Percentiles rank a stretch among this genome's conserved stretches.
These are phyloP conservation scores for Penicillium sp. DNA, from an alignment of 2,329 filamentous ascomycete species.

Conservation along the genomic window DNA sequence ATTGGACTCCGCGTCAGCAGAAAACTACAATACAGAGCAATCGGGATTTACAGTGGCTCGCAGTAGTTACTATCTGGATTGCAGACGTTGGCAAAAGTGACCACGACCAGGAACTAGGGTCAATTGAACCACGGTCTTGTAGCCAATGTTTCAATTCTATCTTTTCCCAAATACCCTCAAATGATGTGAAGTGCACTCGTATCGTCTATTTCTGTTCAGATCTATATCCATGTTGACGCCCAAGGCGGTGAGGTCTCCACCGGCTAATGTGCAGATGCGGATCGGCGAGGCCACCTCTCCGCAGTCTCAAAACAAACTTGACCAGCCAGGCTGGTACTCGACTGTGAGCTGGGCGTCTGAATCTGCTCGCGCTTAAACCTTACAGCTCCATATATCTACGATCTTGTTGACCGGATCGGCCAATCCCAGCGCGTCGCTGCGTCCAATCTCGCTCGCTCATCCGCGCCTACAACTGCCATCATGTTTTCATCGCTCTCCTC, in stretches of 20 bases:
- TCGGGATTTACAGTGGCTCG: too few relatives aligned
- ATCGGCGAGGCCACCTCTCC: conserved; percentile 21
- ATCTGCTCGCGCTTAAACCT: background rate
- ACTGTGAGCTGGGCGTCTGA: background rate
- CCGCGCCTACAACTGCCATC: conserved; percentile 27
- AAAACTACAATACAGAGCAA: too few relatives aligned
- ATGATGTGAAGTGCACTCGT: too few relatives aligned
- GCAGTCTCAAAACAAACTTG: conserved; percentile 14
- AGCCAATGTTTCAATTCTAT: too few relatives aligned
- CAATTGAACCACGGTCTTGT: too few relatives aligned
- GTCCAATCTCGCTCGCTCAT: conserved; percentile 2
- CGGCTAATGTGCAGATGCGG: background rate
- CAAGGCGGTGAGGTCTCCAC: background rate
- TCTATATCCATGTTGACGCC: background rate
- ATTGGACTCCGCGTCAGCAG: too few relatives aligned
- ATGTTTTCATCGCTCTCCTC: conserved; percentile 65
- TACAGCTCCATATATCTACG: background rate
- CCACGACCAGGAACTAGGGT: too few relatives aligned
- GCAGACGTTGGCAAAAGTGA: too few relatives aligned
- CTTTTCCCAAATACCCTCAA: too few relatives aligned
- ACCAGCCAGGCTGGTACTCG: conserved; percentile 5
- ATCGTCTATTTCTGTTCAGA: background rate
- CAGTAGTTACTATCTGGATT: too few relatives aligned
- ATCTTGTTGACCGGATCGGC: background rate
- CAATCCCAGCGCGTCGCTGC: background rate